phyloP scores from a whole-genome alignment of 305 asterid genomes.

The Vinca major region DNA sequence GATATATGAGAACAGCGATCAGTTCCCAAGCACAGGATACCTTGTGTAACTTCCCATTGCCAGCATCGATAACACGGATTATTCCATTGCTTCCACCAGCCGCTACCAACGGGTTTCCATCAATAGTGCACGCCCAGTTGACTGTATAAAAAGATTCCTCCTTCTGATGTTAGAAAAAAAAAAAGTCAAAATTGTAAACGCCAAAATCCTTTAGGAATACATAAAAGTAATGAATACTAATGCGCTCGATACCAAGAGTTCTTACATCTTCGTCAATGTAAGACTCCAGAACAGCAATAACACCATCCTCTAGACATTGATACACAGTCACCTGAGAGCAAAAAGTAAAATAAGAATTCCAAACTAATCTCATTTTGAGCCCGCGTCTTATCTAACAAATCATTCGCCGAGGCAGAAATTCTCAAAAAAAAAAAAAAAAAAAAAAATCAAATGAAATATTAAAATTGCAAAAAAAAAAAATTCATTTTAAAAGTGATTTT shows the following conservation, averaged over 20 bases:
- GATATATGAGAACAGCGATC: no score
- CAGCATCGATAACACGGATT: conserved; percentile 81
- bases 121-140: conserved; percentile 88
- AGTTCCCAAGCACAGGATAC: conserved; percentile 24
- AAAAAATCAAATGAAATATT: no score
- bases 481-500: no score
- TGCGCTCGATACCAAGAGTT: conserved; percentile 14
- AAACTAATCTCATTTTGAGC: no score
- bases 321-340: conserved; percentile 75
- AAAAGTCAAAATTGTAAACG: conserved; percentile 10
- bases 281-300: conserved; percentile 90
- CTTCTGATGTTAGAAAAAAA: conserved; percentile 53
- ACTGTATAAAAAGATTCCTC: conserved; percentile 96
- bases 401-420: no score
- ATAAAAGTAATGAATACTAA: background rate
- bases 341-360: background rate
- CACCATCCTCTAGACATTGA: conserved; percentile 79
- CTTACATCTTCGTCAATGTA: conserved; percentile 94
- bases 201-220: conserved; percentile 29
- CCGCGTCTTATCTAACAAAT: no score
- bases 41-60: conserved; percentile 76
- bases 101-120: conserved; percentile 72
- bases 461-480: background rate
- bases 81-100: conserved; percentile 90
- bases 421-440: no score